Percentiles rank a stretch among this genome's conserved stretches.
Conservation (phyloP, 164 flowering plant species). For the Santalum album region DNA sequence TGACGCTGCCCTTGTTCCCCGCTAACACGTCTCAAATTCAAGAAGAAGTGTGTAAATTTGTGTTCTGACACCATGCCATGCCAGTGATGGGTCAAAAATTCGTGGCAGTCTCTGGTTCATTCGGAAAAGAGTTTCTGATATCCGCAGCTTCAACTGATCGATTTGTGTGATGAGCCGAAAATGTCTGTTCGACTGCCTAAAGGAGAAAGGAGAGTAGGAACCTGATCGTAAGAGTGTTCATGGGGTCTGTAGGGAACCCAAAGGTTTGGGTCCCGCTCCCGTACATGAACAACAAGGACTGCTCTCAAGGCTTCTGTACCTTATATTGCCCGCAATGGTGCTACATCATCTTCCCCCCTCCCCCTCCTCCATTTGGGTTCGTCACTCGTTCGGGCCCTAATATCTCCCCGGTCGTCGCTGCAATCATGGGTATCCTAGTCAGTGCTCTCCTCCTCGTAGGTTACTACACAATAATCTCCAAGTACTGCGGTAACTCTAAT, state of each 20-base stretch:
- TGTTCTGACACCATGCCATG: too few relatives aligned
- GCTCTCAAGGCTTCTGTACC: conserved; percentile 66
- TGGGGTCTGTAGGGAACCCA: conserved; percentile 52
- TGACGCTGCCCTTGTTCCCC: too few relatives aligned
- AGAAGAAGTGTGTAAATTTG: too few relatives aligned
- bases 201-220: too few relatives aligned
- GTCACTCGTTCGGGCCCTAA: conserved; percentile 24
- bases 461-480: conserved; percentile 58
- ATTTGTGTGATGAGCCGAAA: too few relatives aligned
- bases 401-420: conserved; percentile 69
- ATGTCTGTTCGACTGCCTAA: too few relatives aligned
- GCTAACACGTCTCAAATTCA: too few relatives aligned
- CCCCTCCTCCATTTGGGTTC: conserved; percentile 49
- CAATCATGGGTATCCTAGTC: conserved; percentile 63
- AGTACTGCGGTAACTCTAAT: conserved; percentile 39
- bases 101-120: too few relatives aligned
- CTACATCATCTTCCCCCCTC: conserved; percentile 46
- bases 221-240: too few relatives aligned
- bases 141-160: too few relatives aligned
- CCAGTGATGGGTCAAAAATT: too few relatives aligned
- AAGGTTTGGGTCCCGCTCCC: conserved; percentile 62
- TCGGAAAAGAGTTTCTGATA: too few relatives aligned
- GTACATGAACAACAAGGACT: conserved; percentile 47
- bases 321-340: conserved; percentile 80
- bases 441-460: conserved; percentile 63